A percentile compares a stretch with the other conserved stretches of the same genome.
These are phyloP conservation scores for Trametes polyzona DNA, from an alignment of 1,284 basidiomycete species.

Conservation along the genomic window DNA sequence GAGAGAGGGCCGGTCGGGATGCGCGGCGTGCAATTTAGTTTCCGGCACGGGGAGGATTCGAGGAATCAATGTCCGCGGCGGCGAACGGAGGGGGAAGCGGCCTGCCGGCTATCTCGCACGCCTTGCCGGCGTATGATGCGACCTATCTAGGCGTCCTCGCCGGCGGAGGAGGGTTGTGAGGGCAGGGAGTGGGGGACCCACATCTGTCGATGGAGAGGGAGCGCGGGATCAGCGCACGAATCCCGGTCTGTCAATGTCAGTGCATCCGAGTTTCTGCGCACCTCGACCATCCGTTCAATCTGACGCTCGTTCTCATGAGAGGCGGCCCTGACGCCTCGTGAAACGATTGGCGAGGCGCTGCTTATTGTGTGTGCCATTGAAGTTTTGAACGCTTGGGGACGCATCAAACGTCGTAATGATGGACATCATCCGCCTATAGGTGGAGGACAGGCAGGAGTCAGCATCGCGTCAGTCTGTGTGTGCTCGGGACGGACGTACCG, in stretches of 20 bases:
- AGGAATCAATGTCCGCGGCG: slow-evolving; percentile 2
- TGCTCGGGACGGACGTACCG: neutral
- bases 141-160: neutral
- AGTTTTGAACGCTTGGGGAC: neutral
- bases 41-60: neutral
- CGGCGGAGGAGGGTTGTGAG: too few species aligned
- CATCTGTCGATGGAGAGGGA: neutral
- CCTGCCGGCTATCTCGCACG: too few species aligned
- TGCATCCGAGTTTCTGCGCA: neutral
- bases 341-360: neutral
- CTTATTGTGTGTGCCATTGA: neutral
- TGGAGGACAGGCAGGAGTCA: neutral
- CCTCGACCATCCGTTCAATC: slow-evolving; percentile 6
- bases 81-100: neutral
- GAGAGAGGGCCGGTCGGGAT: neutral
- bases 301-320: neutral
- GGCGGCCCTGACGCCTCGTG: neutral
- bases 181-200: slow-evolving; percentile 5
- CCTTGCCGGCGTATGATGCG: neutral
- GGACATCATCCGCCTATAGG: neutral
- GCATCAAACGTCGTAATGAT: slow-evolving; percentile 1
- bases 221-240: slow-evolving; percentile 11
- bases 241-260: slow-evolving; percentile 8
- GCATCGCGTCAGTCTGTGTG: neutral
- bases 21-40: slow-evolving; percentile 13